Evolutionary conservation across 129 eudicot genomes (phyloP), one percentile per base, ranked within the genome.

Genomic region (Arctium minus): DNA sequence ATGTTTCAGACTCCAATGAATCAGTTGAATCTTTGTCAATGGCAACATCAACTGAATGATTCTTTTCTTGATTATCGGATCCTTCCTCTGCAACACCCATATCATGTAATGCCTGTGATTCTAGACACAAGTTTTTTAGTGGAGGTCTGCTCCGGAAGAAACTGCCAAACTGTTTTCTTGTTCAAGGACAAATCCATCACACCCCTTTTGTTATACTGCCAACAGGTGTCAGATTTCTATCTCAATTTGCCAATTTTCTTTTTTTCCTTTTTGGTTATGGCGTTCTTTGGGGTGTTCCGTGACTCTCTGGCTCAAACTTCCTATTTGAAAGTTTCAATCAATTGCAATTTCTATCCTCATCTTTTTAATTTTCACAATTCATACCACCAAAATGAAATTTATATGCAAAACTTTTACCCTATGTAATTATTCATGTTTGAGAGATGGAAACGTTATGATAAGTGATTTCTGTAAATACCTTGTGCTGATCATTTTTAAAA

Each of bases 141-240:
- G 78, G 72, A 22, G 50, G 30, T 83, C 78, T 70, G 78, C 78
- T 77, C 11, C 71, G 56, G 73, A 69, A 27, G 81, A 76, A 44
- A 77, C 68, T 71, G 82, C 69, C 75, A 77, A 71, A 53, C 10
- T 53, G 5, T 39, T 39, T 27, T 82, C 75, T 68, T 82, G 36
- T 76, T 37, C 50, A 46, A 75, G 71, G 69, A 75, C 39, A 77
- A 82, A 82, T 76, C 68, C 81, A 82, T 82, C 0, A 12, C 27
- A n/a, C 75, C 32, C 62, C 32, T 35, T 84, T 79, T 67, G 80
- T 84, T 73, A 79, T 84, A 79, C 40, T 64, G 84, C 33, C 35
- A 84, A 84, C 87, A 84, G 76, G 87, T 84, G 87, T 84, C 87
- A 79, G 15, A 73, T 73, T 65, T 70, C 29, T 70, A 84, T 79